Percentiles rank a stretch among this genome's conserved stretches.
These are phyloP conservation scores for sunflower (Helianthus annuus) DNA, from an alignment of 129 eudicot genomes.

Conservation along the genomic window HanXRQr2.0-SUNRISE NC_035438.2:109018017-109018516, in stretches of 20 bases:
- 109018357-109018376: slow-evolving; percentile 64
- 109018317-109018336: slow-evolving; percentile 65
- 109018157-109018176: slow-evolving; percentile 42
- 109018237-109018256: slow-evolving; percentile 63
- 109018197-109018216: slow-evolving; percentile 58
- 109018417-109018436: slow-evolving; percentile 66
- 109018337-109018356: slow-evolving; percentile 70
- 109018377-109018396: slow-evolving; percentile 64
- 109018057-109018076: slow-evolving; percentile 39
- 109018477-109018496: slow-evolving; percentile 71
- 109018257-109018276: slow-evolving; percentile 57
- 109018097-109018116: slow-evolving; percentile 45
- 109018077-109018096: slow-evolving; percentile 47
- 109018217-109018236: slow-evolving; percentile 58
- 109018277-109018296: slow-evolving; percentile 40
- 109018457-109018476: slow-evolving; percentile 75
- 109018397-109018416: slow-evolving; percentile 57
- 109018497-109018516: slow-evolving; percentile 92
- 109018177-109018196: slow-evolving; percentile 54
- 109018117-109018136: slow-evolving; percentile 53
- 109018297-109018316: slow-evolving; percentile 40
- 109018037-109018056: slow-evolving; percentile 36
- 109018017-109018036: slow-evolving; percentile 76
- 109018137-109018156: slow-evolving; percentile 51
- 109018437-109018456: slow-evolving; percentile 80